phyloP scores from a whole-genome alignment of 1,284 basidiomycete species.

The Leccinum angustisporum region DNA sequence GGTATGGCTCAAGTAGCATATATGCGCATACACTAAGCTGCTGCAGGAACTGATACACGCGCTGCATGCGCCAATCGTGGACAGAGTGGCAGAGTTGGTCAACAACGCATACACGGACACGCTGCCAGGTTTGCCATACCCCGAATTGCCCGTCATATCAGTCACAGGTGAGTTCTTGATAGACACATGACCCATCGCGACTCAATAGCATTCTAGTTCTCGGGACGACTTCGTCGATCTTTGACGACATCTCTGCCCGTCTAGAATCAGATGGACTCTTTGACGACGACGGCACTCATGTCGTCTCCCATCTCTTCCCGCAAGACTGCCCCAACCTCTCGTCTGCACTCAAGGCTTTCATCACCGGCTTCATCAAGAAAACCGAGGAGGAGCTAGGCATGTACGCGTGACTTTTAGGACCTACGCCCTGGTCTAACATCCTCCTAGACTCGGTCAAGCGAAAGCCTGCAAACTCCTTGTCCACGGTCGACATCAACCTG shows the following conservation, averaged over 20 bases:
- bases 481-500: slow-evolving; percentile 57
- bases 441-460: slow-evolving; percentile 37
- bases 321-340: slow-evolving; percentile 55
- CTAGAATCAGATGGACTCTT: slow-evolving; percentile 38
- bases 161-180: slow-evolving; percentile 46
- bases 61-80: slow-evolving; percentile 45
- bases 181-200: background rate
- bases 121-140: slow-evolving; percentile 48
- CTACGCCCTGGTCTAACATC: slow-evolving; percentile 13
- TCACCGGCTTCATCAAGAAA: slow-evolving; percentile 51
- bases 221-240: slow-evolving; percentile 38
- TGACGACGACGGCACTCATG: slow-evolving; percentile 24
- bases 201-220: slow-evolving; percentile 29
- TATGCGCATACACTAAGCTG: background rate
- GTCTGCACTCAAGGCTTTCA: slow-evolving; percentile 60
- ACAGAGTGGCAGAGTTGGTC: slow-evolving; percentile 42
- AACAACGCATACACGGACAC: slow-evolving; percentile 39
- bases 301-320: slow-evolving; percentile 54
- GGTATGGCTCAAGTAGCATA: slow-evolving; percentile 32
- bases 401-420: slow-evolving; percentile 11
- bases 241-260: slow-evolving; percentile 43
- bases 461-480: slow-evolving; percentile 50
- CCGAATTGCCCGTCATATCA: slow-evolving; percentile 54
- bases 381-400: slow-evolving; percentile 33
- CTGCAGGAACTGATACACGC: slow-evolving; percentile 43